These are phyloP conservation scores for Pneumocystis jirovecii DNA, from an alignment of 1,139 yeast genomes.

Conservation along the genomic window DNA sequence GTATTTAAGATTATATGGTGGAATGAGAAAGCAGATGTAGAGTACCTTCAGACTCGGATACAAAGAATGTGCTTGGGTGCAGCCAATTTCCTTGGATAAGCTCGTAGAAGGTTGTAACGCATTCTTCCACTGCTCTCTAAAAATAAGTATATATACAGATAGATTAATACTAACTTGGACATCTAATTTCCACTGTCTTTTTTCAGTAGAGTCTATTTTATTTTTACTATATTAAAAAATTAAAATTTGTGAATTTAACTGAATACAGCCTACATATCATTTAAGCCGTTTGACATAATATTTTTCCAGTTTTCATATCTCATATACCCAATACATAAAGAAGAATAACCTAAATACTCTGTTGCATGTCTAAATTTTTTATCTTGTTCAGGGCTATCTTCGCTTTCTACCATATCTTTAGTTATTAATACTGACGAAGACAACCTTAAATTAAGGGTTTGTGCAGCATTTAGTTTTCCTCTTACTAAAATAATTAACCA, in stretches of 20 bases:
- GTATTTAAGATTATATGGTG: not conserved
- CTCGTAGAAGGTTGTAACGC: constrained; percentile 3
- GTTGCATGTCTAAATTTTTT: constrained; percentile 7
- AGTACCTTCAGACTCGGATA: constrained; percentile 5
- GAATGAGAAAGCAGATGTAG: not conserved
- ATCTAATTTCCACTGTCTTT: constrained; percentile 8
- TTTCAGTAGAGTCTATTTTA: constrained; percentile 6
- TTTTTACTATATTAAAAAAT: constrained; percentile 1
- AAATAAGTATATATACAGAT: not conserved
- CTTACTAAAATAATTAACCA: not conserved
- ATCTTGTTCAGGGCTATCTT: constrained; percentile 1
- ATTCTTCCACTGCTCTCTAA: constrained; percentile 2
- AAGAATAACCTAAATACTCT: constrained; percentile 9
- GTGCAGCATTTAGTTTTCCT: constrained; percentile 9
- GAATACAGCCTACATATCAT: not conserved
- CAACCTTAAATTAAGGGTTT: constrained; percentile 2
- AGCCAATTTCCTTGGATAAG: constrained; percentile 8
- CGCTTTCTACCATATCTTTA: constrained; percentile 3
- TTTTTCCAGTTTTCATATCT: constrained; percentile 10
- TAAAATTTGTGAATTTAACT: not conserved
- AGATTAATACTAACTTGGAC: not conserved
- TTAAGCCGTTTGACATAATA: constrained; percentile 2
- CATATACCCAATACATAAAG: constrained; percentile 5
- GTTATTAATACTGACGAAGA: constrained; percentile 6
- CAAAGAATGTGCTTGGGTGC: constrained; percentile 5